Evolutionary conservation across 768 basidiomycete genomes (phyloP).

Genomic region (Mrakia blollopis): DNA sequence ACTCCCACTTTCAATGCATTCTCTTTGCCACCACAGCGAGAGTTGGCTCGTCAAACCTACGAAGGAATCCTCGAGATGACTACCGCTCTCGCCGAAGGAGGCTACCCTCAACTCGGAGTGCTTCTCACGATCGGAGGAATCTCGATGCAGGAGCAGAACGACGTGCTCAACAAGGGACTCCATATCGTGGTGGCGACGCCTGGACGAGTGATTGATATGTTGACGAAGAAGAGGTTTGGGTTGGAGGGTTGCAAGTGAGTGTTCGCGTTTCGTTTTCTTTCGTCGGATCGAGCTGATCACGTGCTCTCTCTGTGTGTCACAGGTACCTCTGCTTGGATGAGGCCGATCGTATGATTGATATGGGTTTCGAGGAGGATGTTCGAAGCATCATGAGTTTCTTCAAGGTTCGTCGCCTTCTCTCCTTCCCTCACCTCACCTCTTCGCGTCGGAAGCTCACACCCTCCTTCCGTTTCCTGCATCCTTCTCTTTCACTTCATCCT

Average conservation of each 20-base stretch:
- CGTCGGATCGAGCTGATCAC: not conserved
- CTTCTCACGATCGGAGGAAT: slow-evolving; percentile 96
- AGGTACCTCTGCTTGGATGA: slow-evolving; percentile 94
- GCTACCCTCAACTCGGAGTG: slow-evolving; percentile 75
- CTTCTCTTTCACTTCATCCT: not conserved
- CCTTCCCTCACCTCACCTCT: not conserved
- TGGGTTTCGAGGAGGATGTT: slow-evolving; percentile 76
- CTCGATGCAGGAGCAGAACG: slow-evolving; percentile 94
- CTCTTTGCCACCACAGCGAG: slow-evolving; percentile 50
- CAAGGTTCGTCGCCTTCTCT: slow-evolving; percentile 56
- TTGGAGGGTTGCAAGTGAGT: slow-evolving; percentile 84
- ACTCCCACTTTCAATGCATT: not conserved
- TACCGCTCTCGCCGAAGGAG: slow-evolving; percentile 67
- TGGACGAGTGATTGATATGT: slow-evolving; percentile 93
- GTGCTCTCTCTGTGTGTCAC: too few relatives aligned
- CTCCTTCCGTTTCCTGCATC: not conserved
- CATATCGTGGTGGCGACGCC: slow-evolving; percentile 97
- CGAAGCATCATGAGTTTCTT: slow-evolving; percentile 89
- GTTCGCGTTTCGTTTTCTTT: not conserved
- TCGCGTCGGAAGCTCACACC: not conserved
- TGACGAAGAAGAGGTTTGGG: slow-evolving; percentile 89
- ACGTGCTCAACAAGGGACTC: slow-evolving; percentile 80
- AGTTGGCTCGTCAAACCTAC: slow-evolving; percentile 93
- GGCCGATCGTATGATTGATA: slow-evolving; percentile 99
- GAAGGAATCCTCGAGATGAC: slow-evolving; percentile 90